These are phyloP conservation scores for Fusarium odoratissimum DNA, from an alignment of 2,329 filamentous ascomycete genomes.

Conservation along the genomic window DNA sequence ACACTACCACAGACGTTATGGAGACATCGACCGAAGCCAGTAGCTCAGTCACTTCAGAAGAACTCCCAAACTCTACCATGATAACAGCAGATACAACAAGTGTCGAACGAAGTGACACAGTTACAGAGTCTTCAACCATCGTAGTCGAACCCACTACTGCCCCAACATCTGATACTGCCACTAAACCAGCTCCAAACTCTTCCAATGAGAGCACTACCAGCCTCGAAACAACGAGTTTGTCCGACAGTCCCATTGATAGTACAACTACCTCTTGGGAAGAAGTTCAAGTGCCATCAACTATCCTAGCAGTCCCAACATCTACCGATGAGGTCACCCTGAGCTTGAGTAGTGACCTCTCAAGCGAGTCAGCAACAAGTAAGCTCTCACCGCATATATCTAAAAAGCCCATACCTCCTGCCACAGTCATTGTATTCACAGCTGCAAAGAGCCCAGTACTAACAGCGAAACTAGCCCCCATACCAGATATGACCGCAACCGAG, in stretches of 20 bases:
- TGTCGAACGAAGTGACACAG: neutral
- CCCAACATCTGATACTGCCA: neutral
- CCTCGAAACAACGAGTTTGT: neutral
- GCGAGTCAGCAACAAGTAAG: neutral
- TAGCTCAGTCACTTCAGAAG: neutral
- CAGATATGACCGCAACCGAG: neutral
- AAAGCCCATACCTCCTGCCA: neutral
- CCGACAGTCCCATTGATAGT: neutral
- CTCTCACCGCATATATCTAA: neutral
- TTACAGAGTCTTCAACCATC: neutral
- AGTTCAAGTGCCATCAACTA: neutral
- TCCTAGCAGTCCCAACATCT: neutral
- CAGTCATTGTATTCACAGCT: neutral
- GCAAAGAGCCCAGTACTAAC: neutral
- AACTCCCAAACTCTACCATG: neutral
- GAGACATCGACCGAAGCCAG: neutral
- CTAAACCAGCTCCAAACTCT: neutral
- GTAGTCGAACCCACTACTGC: neutral
- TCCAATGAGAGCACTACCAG: neutral
- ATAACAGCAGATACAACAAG: neutral
- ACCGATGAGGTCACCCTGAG: neutral
- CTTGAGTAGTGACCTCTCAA: neutral
- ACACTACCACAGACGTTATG: neutral
- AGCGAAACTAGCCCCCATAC: neutral
- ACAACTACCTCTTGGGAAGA: neutral